Conservation (phyloP, 441 rosid species). For the Mallotus japonicus region DNA sequence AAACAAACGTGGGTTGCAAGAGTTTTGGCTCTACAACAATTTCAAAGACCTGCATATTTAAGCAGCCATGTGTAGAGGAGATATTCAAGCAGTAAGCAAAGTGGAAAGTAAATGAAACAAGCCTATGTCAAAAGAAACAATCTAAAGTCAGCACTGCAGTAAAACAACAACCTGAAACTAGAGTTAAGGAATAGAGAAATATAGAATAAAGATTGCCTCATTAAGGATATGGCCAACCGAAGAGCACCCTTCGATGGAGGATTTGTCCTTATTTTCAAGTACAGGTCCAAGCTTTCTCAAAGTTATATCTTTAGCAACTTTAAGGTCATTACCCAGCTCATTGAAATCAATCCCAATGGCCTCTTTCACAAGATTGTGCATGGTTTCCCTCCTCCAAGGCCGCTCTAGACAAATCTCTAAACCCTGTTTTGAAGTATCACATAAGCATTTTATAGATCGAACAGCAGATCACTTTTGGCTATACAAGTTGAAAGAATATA, state of each 20-base stretch:
- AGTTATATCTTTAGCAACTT: conserved; percentile 61
- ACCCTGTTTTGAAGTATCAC: conserved; percentile 52
- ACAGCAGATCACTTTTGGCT: background rate
- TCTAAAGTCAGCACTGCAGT: background rate
- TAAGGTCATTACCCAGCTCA: conserved; percentile 54
- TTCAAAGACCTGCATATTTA: conserved; percentile 72
- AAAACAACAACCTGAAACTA: conserved; percentile 8
- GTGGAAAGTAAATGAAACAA: background rate
- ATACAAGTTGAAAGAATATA: conserved; percentile 1
- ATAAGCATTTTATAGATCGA: conserved; percentile 19
- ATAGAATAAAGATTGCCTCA: conserved; percentile 47
- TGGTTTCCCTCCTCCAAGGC: conserved; percentile 97
- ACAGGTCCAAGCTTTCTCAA: conserved; percentile 48
- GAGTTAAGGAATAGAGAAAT: background rate
- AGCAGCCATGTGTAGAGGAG: background rate
- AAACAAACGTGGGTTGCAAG: conserved; percentile 87
- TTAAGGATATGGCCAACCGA: conserved; percentile 86
- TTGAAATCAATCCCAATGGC: conserved; percentile 66
- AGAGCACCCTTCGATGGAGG: conserved; percentile 63
- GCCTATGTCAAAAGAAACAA: background rate
- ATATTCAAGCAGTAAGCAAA: conserved; percentile 6
- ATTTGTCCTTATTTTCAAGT: conserved; percentile 68
- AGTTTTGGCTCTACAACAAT: conserved; percentile 84
- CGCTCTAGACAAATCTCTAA: conserved; percentile 71
- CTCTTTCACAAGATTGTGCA: conserved; percentile 94